Evolutionary conservation across 257 asterid species (phyloP).

Genomic region (Euphrasia confusa): DNA sequence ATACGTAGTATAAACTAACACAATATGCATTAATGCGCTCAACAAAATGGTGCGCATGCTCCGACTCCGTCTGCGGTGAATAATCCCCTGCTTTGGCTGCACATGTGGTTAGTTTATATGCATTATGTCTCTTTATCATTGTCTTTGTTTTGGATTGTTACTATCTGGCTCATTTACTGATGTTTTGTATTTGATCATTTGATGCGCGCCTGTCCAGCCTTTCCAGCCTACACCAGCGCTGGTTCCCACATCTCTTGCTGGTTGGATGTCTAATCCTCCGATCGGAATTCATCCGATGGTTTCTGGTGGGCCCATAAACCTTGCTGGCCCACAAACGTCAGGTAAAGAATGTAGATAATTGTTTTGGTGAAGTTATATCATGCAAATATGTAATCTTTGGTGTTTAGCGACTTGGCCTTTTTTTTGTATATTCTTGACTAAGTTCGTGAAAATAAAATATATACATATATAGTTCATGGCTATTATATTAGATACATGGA

Average conservation of each 20-base stretch:
- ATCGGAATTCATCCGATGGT: too few species aligned
- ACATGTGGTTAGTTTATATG: constrained; percentile 61
- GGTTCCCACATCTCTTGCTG: too few species aligned
- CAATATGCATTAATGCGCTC: constrained; percentile 53
- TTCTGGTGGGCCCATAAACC: too few species aligned
- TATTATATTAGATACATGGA: too few species aligned
- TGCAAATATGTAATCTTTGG: constrained; percentile 5
- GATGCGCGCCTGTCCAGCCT: too few species aligned
- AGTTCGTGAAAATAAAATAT: too few species aligned
- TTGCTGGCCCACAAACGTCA: too few species aligned
- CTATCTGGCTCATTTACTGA: constrained; percentile 22
- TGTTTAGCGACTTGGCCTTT: not conserved
- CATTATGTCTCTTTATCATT: constrained; percentile 7
- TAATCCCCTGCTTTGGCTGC: constrained; percentile 71
- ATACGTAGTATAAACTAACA: constrained; percentile 19
- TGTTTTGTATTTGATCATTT: constrained; percentile 9
- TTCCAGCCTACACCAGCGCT: too few species aligned
- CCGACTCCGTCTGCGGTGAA: constrained; percentile 88
- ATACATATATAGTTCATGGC: too few species aligned
- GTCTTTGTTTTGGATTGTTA: constrained; percentile 6
- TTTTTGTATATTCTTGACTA: not conserved
- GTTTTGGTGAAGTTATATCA: not conserved
- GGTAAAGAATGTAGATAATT: too few species aligned
- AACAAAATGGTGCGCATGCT: constrained; percentile 85
- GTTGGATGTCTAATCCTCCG: too few species aligned